Conservation (phyloP, 2,329 filamentous ascomycete genomes). For the Xylaria sp. region DNA sequence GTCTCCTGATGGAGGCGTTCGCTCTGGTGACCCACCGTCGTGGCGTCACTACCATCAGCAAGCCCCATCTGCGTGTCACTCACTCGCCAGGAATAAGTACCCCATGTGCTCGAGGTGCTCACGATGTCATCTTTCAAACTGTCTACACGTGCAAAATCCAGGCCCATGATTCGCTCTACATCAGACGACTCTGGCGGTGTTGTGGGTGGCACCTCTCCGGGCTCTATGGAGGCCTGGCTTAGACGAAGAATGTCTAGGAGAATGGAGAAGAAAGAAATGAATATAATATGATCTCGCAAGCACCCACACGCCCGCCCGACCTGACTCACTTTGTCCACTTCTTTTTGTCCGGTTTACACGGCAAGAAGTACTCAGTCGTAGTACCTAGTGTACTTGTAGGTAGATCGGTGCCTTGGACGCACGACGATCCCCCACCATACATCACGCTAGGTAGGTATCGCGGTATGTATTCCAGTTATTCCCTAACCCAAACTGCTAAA, state of each 20-base stretch:
- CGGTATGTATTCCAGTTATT: constrained; percentile 12
- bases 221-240: background rate
- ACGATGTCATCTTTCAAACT: constrained; percentile 13
- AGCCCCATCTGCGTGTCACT: constrained; percentile 13
- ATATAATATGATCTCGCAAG: constrained; percentile 15
- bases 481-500: constrained; percentile 22
- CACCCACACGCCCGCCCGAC: background rate
- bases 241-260: constrained; percentile 1
- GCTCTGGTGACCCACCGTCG: constrained; percentile 30
- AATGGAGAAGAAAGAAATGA: constrained; percentile 2
- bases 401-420: constrained; percentile 20
- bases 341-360: constrained; percentile 15
- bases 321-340: background rate
- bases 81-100: constrained; percentile 8
- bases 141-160: constrained; percentile 46
- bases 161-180: constrained; percentile 44
- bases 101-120: constrained; percentile 36
- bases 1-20: constrained; percentile 28
- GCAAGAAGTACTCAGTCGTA: constrained; percentile 10
- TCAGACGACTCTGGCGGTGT: constrained; percentile 35
- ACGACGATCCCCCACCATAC: constrained; percentile 21
- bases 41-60: background rate
- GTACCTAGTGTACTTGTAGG: background rate
- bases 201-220: constrained; percentile 20
- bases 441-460: constrained; percentile 18